phyloP scores from a whole-genome alignment of 2,329 filamentous ascomycete species.

The Penicillium sp. region DNA sequence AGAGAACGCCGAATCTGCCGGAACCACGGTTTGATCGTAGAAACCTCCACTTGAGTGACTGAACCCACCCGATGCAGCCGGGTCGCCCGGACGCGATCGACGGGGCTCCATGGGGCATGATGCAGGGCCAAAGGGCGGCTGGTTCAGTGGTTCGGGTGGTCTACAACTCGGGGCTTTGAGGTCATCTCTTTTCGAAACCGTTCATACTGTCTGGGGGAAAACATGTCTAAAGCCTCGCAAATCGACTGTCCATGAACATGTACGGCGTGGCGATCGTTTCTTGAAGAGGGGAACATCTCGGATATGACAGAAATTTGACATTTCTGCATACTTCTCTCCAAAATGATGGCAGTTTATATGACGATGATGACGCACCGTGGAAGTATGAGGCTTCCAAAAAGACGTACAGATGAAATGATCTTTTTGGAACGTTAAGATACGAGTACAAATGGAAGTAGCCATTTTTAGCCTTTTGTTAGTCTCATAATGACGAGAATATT shows the following conservation, averaged over 20 bases:
- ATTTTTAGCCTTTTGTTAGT: neutral
- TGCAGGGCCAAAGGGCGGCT: neutral
- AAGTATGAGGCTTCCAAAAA: neutral
- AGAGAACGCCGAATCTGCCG: slow-evolving; percentile 22
- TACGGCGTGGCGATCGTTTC: no score
- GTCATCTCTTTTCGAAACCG: neutral
- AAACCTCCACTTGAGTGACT: slow-evolving; percentile 5
- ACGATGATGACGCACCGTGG: neutral
- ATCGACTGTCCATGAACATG: neutral
- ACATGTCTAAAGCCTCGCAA: neutral
- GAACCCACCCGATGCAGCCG: slow-evolving; percentile 2
- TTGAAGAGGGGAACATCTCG: no score
- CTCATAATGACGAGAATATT: neutral
- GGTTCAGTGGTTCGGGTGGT: neutral
- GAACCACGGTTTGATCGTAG: slow-evolving; percentile 11
- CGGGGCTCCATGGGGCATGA: neutral
- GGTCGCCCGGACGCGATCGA: neutral
- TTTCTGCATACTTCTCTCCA: neutral
- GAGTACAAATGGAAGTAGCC: neutral
- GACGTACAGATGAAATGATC: no score
- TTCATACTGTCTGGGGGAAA: neutral
- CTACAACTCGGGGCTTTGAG: neutral
- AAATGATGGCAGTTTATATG: neutral
- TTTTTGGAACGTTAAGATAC: no score
- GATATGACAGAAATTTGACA: no score